Base-by-base conservation (phyloP, 1,284 basidiomycete species). In the Puccinia horiana region DNA sequence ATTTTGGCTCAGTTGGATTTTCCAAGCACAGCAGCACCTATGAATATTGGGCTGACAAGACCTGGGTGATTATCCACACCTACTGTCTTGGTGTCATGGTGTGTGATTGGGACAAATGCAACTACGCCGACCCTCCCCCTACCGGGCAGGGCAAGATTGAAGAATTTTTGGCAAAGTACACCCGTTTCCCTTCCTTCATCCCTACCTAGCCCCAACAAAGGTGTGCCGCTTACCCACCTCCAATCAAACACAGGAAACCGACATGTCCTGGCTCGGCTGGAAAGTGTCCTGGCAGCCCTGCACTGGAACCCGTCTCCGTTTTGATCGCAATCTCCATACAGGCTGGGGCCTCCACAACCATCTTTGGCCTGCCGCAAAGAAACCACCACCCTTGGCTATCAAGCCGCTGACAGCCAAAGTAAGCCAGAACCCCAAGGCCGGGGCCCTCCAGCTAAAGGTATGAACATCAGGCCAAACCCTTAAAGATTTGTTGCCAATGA, bases 271-370 rank as follows among this genome's bases (percentile, higher is more conserved):
- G 12, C 26, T 67, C 6, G 18, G 4, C 37, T 4, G 16, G 63
- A 40, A 6, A 67, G 23, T 67, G 63, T n/a, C 63, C 63, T 40
- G 18, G 3, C n/a, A 16, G 14, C 40, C 18, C 49, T 35, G 29
- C 18, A 54, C 32, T n/a, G n/a, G n/a, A n/a, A 74, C 72, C 2
- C 3, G 32, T 32, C 12, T 32, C 44, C 47, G 40, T 1, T n/a
- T 74, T n/a, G 72, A 74, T 29, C 12, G 29, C 11, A 23, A 74
- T 32, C 40, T n/a, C n/a, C n/a, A n/a, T n/a, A n/a, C n/a, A n/a
- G n/a, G n/a, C n/a, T n/a, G n/a, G n/a, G n/a, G n/a, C 2, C 29
- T 74, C 29, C 72, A 74, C 49, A 37, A 74, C 8, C 72, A 74
- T 16, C 72, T 12, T 20, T 74, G 72, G 72, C 72, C 72, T 23